Evolutionary conservation across 192 early-diverging fungal species (phyloP), one percentile per base, ranked within the genome.

Genomic region (Mortierella alpina): DNA sequence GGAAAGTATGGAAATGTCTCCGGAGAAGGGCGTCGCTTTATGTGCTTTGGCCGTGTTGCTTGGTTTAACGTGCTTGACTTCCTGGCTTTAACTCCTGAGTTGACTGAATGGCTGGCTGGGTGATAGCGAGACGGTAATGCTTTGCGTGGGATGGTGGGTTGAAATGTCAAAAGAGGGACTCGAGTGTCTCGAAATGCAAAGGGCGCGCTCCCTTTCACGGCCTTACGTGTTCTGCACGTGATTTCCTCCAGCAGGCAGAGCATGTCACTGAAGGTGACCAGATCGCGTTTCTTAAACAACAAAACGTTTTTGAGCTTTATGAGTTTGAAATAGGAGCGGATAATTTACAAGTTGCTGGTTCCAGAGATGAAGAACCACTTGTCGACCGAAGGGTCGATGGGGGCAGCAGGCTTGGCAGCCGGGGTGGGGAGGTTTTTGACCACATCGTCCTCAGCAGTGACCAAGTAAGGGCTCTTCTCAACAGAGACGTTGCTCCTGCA

Each of bases 311-410:
- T n/a, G 22, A 23, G 17, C 44, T 9, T 23, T 61, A 31, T 20
- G 22, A 59, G 18, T 52, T 45, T 46, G 39, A 44, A 54, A 18
- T 7, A 52, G n/a, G 56, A 46, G 47, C 58, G 39, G 12, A 62
- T 56, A 67, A 67, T 80, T 84, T 84, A 84, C 72, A 84, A 73
- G 79, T 84, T 91, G 52, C 90, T 88, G 42, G 88, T 90, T 49
- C 92, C 96, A 42, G 93, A 93, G 74, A 99, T 93, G 89, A 94
- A 99, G 91, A 97, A 99, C 97, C 97, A 99, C 92, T 99, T 99
- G 92, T 96, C 95, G 75, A 99, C 90, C 56, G 94, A 95, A 41
- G 93, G 85, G 70, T 96, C 94, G 83, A 96, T 92, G 53, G 93
- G 86, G 45, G 86, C 90, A 73, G 81, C 72, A 63, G 70, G 87